Evolutionary conservation across 345 rosid species (phyloP), one percentile per base, ranked within the genome.

Genomic region (Camelina neglecta): DNA sequence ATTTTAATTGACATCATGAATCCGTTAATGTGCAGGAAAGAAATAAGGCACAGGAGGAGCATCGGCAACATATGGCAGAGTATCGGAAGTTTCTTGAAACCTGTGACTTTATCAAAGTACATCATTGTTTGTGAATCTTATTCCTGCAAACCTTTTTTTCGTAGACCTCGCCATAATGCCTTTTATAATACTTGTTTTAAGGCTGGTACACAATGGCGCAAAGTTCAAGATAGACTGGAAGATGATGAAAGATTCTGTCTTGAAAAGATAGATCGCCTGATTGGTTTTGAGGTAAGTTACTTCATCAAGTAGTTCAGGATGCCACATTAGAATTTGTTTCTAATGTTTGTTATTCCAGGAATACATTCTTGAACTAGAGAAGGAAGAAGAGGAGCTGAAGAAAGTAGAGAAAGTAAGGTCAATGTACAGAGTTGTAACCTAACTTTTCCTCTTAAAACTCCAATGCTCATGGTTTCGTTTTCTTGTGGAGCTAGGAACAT

Each of bases 81-180:
- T 95, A 80, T 67, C 85, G 85, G 81, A 86, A 88, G 72, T 90
- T 84, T 83, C 85, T 95, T 47, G 91, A 84, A 78, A 86, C 96
- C 72, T 95, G 99, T 74, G 98, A 95, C 71, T 95, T 87, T 83
- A 90, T 95, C 73, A 95, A 95, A 90, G 99, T 93, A 84, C 44
- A 49, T 57, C 12, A 58, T 48, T 36, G 72, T 44, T 54, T 73
- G 48, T 23, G 61, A 16, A 54, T 41, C 65, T 13, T 53, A 16
- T 60, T 67, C 35, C 76, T 67, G 58, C 61, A 21, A 2, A 12
- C 10, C 45, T 33, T 67, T 45, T 75, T 74, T 74, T 78, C 35
- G 4, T 61, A 35, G 51, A 68, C 38, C 60, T 55, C 74, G 29
- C 9, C 29, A 60, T 80, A 57, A 65, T 79, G 72, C 58, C 11